A percentile compares a stretch with the other conserved stretches of the same genome.
Evolutionary conservation across 768 basidiomycete species (phyloP).

Genomic region (Dendrothele bispora): DNA sequence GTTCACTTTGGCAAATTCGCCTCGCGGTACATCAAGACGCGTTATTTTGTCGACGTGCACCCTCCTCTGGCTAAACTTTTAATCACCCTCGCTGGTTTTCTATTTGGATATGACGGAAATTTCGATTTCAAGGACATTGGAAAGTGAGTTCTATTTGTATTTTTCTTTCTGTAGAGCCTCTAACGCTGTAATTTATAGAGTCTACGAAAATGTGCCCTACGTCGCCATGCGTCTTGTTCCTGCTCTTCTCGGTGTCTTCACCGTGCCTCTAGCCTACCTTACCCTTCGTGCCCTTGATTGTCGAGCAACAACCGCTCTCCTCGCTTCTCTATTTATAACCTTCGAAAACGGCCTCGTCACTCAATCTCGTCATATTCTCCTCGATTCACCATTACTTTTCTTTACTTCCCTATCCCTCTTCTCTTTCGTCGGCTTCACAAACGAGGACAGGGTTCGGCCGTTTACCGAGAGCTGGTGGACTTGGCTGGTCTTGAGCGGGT

Average conservation of each 20-base stretch:
- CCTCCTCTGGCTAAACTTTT: conserved; percentile 95
- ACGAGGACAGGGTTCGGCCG: conserved; percentile 82
- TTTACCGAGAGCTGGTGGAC: conserved; percentile 92
- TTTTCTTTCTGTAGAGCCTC: conserved; percentile 4
- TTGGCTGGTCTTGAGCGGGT: conserved; percentile 85
- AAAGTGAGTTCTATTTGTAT: conserved; percentile 58
- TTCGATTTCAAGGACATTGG: conserved; percentile 99
- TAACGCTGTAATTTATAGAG: conserved; percentile 39
- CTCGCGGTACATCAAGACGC: conserved; percentile 87
- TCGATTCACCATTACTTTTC: conserved; percentile 98
- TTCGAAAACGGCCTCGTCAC: conserved; percentile 97
- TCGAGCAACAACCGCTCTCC: conserved; percentile 87
- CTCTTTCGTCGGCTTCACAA: conserved; percentile 87
- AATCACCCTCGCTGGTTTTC: conserved; percentile 86
- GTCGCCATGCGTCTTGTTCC: conserved; percentile 98
- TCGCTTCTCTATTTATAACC: conserved; percentile 87
- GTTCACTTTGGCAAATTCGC: conserved; percentile 99
- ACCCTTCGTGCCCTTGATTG: conserved; percentile 93
- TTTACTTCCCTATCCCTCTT: conserved; percentile 91
- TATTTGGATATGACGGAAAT: conserved; percentile 86
- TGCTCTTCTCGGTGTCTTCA: conserved; percentile 82
- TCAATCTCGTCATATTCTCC: conserved; percentile 94
- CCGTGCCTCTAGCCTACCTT: conserved; percentile 88
- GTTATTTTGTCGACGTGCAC: conserved; percentile 94
- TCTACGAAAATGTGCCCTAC: conserved; percentile 88